phyloP scores from a whole-genome alignment of 2,329 filamentous ascomycete genomes.

The Cordyceps fumosorosea region DNA sequence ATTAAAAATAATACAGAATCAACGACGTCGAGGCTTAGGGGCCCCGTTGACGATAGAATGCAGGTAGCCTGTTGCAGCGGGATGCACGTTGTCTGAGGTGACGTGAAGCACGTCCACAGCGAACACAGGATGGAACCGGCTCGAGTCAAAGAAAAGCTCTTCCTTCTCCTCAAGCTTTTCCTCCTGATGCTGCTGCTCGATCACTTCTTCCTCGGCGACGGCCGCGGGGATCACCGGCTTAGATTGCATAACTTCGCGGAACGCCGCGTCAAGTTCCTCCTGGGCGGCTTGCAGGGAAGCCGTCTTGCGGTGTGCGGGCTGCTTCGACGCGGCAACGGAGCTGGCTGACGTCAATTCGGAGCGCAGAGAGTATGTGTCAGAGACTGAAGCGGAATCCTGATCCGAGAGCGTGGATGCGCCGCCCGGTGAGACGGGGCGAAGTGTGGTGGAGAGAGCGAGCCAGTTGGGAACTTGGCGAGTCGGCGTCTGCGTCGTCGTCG shows the following conservation, averaged over 20 bases:
- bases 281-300: constrained; percentile 8
- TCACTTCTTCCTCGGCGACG: not conserved
- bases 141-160: constrained; percentile 9
- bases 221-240: constrained; percentile 1
- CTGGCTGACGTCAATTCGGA: constrained; percentile 8
- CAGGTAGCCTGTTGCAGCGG: constrained; percentile 10
- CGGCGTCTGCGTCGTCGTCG: constrained; percentile 9
- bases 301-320: constrained; percentile 2
- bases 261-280: constrained; percentile 6
- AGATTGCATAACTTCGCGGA: constrained; percentile 6
- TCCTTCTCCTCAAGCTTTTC: not conserved
- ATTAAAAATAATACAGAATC: not conserved
- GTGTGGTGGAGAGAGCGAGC: constrained; percentile 10
- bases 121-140: constrained; percentile 4
- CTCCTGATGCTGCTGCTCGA: not conserved
- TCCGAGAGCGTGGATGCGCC: constrained; percentile 1
- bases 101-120: constrained; percentile 8
- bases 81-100: constrained; percentile 1
- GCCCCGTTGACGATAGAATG: constrained; percentile 10
- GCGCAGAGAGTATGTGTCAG: constrained; percentile 5
- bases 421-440: not conserved
- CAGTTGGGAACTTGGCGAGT: constrained; percentile 15
- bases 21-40: constrained; percentile 1
- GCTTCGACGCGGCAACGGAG: constrained; percentile 2
- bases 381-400: not conserved